phyloP scores from a whole-genome alignment of 768 basidiomycete species.

The Lactarius sp. region DNA sequence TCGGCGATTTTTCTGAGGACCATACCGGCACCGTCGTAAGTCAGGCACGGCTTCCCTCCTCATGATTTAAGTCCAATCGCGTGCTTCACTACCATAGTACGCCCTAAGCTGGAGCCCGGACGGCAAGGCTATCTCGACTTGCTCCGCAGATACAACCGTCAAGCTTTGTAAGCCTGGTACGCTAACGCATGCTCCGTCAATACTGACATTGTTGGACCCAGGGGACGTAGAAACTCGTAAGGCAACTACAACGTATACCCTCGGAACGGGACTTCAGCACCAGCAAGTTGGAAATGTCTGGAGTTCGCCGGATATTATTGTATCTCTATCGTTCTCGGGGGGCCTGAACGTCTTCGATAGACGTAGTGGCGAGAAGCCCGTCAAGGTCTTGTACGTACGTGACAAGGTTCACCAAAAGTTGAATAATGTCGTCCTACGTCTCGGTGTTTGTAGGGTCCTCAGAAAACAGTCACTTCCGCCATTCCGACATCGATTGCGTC shows the following conservation, averaged over 20 bases:
- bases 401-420: neutral
- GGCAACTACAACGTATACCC: conserved; percentile 58
- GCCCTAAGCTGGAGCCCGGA: conserved; percentile 78
- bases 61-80: conserved; percentile 4
- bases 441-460: conserved; percentile 54
- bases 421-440: neutral
- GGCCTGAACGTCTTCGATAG: conserved; percentile 80
- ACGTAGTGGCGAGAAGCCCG: conserved; percentile 54
- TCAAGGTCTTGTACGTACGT: conserved; percentile 57
- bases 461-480: conserved; percentile 72
- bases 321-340: conserved; percentile 81
- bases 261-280: conserved; percentile 67
- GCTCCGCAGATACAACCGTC: conserved; percentile 82
- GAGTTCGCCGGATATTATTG: conserved; percentile 63
- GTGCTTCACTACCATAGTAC: conserved; percentile 39
- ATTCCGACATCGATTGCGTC: conserved; percentile 34
- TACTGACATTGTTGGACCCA: conserved; percentile 29
- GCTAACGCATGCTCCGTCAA: neutral
- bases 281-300: conserved; percentile 92
- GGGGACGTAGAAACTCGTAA: conserved; percentile 81
- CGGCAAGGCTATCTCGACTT: conserved; percentile 69
- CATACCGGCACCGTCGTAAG: conserved; percentile 76
- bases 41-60: conserved; percentile 17
- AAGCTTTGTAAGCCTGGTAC: conserved; percentile 58
- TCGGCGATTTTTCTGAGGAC: conserved; percentile 62